Evolutionary conservation across 495 filamentous ascomycete species (phyloP), one percentile per base, ranked within the genome.

Genomic region (Immersiella caudata): DNA sequence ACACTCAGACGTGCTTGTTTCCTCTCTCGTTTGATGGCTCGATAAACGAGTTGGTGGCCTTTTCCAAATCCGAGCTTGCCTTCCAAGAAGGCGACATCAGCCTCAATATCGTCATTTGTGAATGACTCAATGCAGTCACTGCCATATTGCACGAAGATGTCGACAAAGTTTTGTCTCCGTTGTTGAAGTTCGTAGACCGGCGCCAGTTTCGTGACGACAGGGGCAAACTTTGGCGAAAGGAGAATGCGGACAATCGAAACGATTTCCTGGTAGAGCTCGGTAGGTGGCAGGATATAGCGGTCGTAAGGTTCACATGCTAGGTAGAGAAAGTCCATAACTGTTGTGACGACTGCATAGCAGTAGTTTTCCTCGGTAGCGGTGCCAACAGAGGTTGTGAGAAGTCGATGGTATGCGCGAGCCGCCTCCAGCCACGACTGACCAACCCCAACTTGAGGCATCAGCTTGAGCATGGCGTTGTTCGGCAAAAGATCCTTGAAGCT

Each of bases 301-400:
- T 27, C 55, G 24, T 58, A 58, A 21, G 55, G 55, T 20, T 58
- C 55, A 24, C 55, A 58, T 6, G 55, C 55, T 2, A 58, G 12
- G 24, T 58, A 58, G 24, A 58, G 55, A 16, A 58, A 58, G 24
- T 58, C 55, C 55, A 58, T 58, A 6, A 58, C 55, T 6, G 12
- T 22, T 24, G 24, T 27, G 24, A 58, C 24, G 24, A 58, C 20
- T 3, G 20, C 24, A 16, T 58, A 58, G 24, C 55, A 58, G 24
- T 21, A 58, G 14, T 26, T 58, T 16, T 58, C 55, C 24, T 58
- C 55, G 4, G 55, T 26, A 6, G 55, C 55, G 12, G 20, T 58
- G 6, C 55, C 55, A 27, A 58, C 16, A 21, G 55, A 16, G 24
- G 24, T 58, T 22, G 12, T 58, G 14, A 58, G 55, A 3, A 58